Evolutionary conservation across 164 flowering plant genomes (phyloP).

Genomic region (Magnolia kwangsiensis): DNA sequence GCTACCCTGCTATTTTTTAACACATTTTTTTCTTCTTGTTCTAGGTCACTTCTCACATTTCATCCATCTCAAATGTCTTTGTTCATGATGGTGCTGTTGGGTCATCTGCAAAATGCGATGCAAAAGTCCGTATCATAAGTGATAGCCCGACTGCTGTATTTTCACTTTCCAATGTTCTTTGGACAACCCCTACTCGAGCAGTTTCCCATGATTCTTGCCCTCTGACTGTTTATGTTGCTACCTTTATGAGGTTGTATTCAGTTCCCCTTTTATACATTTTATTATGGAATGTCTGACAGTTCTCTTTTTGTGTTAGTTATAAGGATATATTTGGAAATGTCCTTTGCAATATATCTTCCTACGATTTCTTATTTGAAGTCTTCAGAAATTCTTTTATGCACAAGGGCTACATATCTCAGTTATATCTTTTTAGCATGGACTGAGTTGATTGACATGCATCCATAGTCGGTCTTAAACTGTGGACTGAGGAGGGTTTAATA

Average conservation of each 20-base stretch:
- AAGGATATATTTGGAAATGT: neutral
- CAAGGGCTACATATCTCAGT: too few relatives aligned
- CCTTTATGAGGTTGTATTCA: slow-evolving; percentile 39
- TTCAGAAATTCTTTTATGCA: too few relatives aligned
- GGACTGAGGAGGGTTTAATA: too few relatives aligned
- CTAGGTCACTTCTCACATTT: slow-evolving; percentile 48
- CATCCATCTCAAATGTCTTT: slow-evolving; percentile 39
- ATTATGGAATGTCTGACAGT: neutral
- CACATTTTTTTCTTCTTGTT: neutral
- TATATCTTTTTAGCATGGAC: too few relatives aligned
- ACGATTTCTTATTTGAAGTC: neutral
- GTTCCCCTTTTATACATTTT: neutral
- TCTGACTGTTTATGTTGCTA: slow-evolving; percentile 44
- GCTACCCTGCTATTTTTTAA: neutral
- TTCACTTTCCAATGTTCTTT: slow-evolving; percentile 39
- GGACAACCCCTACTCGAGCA: slow-evolving; percentile 48
- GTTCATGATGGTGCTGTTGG: slow-evolving; percentile 63
- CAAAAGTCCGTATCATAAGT: slow-evolving; percentile 50
- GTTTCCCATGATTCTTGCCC: slow-evolving; percentile 59
- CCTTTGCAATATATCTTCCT: neutral
- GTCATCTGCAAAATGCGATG: slow-evolving; percentile 40
- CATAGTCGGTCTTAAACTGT: too few relatives aligned
- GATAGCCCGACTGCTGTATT: slow-evolving; percentile 47
- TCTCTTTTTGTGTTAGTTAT: neutral
- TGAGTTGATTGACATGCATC: too few relatives aligned